A percentile compares a stretch with the other conserved stretches of the same genome.
phyloP scores from a whole-genome alignment of 345 rosid genomes.

The Eucalyptus viminalis region DNA sequence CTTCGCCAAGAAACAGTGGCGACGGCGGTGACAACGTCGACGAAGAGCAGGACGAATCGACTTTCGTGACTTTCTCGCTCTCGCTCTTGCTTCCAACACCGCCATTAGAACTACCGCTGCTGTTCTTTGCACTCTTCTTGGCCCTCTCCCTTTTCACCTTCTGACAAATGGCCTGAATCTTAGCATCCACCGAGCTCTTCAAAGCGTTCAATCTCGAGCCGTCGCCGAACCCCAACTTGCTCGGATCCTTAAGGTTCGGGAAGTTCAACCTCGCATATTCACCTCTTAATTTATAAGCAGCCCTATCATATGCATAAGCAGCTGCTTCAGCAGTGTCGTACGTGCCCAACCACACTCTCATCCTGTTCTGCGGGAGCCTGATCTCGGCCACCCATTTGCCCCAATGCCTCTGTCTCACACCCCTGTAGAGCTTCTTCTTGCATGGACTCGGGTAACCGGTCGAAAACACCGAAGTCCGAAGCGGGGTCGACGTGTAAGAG shows the following conservation, averaged over 20 bases:
- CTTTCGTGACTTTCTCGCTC: conserved; percentile 4
- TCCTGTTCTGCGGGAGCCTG: conserved; percentile 89
- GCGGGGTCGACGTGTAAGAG: not conserved
- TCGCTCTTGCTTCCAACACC: not conserved
- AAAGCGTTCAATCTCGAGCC: conserved; percentile 39
- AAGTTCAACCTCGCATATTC: conserved; percentile 89
- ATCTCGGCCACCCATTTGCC: conserved; percentile 99
- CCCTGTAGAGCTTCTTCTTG: conserved; percentile 86
- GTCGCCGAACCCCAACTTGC: conserved; percentile 51
- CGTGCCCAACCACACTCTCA: conserved; percentile 94
- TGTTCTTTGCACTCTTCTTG: conserved; percentile 31
- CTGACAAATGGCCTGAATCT: conserved; percentile 85
- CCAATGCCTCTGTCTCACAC: conserved; percentile 99
- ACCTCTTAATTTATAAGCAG: conserved; percentile 93
- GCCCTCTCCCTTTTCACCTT: conserved; percentile 57
- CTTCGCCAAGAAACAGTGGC: conserved; percentile 20
- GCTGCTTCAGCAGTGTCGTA: conserved; percentile 89
- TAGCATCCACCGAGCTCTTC: conserved; percentile 65
- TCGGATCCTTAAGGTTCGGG: conserved; percentile 63
- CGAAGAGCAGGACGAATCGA: conserved; percentile 9
- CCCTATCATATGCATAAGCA: conserved; percentile 94
- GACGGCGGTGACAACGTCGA: conserved; percentile 19
- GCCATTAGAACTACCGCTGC: not conserved
- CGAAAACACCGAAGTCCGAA: conserved; percentile 13
- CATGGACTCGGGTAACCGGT: conserved; percentile 5